phyloP scores from a whole-genome alignment of 768 basidiomycete species.

The Lactarius sp. region DNA sequence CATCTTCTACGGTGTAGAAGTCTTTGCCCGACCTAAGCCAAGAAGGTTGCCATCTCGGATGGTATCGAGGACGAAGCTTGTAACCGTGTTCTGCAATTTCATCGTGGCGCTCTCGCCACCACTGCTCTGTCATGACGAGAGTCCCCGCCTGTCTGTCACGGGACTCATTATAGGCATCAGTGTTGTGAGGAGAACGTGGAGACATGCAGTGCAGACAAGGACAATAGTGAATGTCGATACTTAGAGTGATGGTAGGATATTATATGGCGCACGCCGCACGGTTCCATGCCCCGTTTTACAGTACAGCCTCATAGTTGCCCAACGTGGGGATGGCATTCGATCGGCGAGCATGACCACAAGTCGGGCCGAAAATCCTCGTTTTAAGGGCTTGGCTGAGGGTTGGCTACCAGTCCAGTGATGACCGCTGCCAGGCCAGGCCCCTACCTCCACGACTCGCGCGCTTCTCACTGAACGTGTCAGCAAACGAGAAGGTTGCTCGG shows the following conservation, averaged over 20 bases:
- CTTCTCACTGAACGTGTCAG: too few species aligned
- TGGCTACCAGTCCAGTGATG: too few species aligned
- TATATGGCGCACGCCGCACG: too few species aligned
- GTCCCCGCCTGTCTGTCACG: neutral
- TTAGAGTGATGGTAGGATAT: neutral
- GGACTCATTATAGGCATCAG: neutral
- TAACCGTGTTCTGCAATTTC: neutral
- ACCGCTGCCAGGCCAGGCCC: neutral
- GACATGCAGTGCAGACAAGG: neutral
- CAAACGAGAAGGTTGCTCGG: too few species aligned
- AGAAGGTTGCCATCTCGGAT: neutral
- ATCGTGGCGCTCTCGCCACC: neutral
- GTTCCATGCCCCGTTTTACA: too few species aligned
- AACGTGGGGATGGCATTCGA: too few species aligned
- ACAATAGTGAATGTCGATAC: neutral
- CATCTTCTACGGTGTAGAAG: neutral
- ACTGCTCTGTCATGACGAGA: neutral
- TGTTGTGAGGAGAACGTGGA: neutral
- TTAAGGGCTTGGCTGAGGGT: too few species aligned
- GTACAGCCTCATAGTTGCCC: too few species aligned
- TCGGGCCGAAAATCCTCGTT: neutral
- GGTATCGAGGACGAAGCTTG: slow-evolving; percentile 4
- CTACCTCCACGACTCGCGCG: too few species aligned
- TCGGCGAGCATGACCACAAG: neutral
- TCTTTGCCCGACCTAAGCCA: neutral